Percentiles rank a stretch among this genome's conserved stretches.
Conservation (phyloP, 192 early-diverging fungal genomes). For the Coemansia sp. region DNA sequence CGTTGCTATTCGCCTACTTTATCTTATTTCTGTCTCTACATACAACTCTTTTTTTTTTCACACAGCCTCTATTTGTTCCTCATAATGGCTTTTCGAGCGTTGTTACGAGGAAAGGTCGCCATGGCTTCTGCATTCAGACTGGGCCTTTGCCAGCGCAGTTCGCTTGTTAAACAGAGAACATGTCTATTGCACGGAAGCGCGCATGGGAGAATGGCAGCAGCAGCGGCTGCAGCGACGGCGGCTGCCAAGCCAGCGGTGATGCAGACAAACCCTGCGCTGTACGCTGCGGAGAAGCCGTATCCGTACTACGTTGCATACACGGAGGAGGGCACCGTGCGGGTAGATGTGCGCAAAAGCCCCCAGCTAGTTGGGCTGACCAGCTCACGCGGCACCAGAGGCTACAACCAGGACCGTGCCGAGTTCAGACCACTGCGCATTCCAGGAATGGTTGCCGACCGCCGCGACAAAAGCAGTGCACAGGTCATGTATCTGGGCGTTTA, state of each 20-base stretch:
- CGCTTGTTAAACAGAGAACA: not conserved
- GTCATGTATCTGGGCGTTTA: conserved; percentile 49
- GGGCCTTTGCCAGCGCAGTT: not conserved
- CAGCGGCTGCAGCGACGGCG: conserved; percentile 2
- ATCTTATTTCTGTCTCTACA: conserved; percentile 1
- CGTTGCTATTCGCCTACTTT: not conserved
- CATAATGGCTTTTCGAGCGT: conserved; percentile 11
- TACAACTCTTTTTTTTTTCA: not conserved
- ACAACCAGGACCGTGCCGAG: conserved; percentile 53
- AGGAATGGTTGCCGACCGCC: conserved; percentile 47
- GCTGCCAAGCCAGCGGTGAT: not conserved
- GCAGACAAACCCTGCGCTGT: not conserved
- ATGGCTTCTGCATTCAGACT: not conserved
- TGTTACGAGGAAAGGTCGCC: not conserved
- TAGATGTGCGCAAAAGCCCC: conserved; percentile 53
- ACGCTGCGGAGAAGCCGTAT: conserved; percentile 4
- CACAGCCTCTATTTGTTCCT: no score
- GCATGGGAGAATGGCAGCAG: conserved; percentile 10
- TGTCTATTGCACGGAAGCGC: conserved; percentile 11
- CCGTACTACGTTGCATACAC: conserved; percentile 53
- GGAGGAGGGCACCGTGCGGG: conserved; percentile 46
- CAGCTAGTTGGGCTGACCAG: conserved; percentile 44
- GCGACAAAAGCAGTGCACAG: conserved; percentile 48
- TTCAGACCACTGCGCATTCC: conserved; percentile 53
- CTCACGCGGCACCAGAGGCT: conserved; percentile 41